Percentiles rank a stretch among this genome's conserved stretches.
Evolutionary conservation across 306 rosid genomes (phyloP).

Genomic region (Astragalus glycyphyllos): DNA sequence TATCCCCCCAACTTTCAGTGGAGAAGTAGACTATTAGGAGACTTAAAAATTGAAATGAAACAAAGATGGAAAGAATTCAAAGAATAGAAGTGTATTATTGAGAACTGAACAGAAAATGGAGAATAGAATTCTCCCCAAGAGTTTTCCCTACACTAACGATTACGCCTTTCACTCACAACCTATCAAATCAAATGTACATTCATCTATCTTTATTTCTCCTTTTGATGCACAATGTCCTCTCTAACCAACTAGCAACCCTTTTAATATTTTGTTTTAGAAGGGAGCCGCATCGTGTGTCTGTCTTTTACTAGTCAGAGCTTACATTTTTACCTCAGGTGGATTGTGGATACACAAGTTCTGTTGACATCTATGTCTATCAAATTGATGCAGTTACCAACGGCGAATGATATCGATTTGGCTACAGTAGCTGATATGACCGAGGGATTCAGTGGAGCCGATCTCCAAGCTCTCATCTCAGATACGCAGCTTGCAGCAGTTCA

Average conservation of each 20-base stretch:
- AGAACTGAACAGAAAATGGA: too few species aligned
- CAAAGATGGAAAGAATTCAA: too few species aligned
- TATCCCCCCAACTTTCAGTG: neutral
- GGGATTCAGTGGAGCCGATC: conserved; percentile 98
- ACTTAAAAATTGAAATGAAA: too few species aligned
- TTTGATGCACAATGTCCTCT: too few species aligned
- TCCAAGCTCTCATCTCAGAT: conserved; percentile 95
- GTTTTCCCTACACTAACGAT: too few species aligned
- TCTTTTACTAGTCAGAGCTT: conserved; percentile 17
- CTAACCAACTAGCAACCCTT: too few species aligned
- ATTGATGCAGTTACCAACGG: conserved; percentile 72
- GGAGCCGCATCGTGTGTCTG: neutral
- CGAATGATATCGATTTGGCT: conserved; percentile 72
- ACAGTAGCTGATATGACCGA: conserved; percentile 78
- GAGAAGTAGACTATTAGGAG: neutral
- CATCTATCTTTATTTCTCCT: too few species aligned
- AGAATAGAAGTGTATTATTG: too few species aligned
- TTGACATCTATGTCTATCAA: conserved; percentile 11
- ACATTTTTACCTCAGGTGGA: neutral
- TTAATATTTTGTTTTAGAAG: neutral
- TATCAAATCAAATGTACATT: too few species aligned
- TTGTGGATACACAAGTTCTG: conserved; percentile 20
- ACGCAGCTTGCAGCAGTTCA: conserved; percentile 98
- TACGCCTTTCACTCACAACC: too few species aligned
- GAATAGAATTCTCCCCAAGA: too few species aligned